Evolutionary conservation across 257 asterid genomes (phyloP).

Genomic region (Solanum chilense): DNA sequence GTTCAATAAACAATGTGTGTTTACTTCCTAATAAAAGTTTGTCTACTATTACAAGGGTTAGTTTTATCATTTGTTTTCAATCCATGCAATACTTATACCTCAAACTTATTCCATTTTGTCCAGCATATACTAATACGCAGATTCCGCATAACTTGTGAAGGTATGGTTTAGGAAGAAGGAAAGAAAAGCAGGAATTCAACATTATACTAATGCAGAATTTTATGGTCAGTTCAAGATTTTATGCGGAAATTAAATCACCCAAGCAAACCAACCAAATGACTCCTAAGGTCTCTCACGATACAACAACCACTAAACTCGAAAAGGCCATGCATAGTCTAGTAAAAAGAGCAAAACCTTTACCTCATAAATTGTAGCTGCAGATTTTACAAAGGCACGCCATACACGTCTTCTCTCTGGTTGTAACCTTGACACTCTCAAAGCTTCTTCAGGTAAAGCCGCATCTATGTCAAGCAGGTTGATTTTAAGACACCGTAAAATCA

Average conservation of each 20-base stretch:
- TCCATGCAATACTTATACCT: background rate
- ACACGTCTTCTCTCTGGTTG: constrained; percentile 43
- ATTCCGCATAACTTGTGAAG: background rate
- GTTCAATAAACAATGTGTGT: background rate
- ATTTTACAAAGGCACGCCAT: constrained; percentile 84
- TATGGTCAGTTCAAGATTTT: background rate
- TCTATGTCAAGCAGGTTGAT: constrained; percentile 80
- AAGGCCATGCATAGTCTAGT: background rate
- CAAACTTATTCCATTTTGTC: background rate
- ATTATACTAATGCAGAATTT: background rate
- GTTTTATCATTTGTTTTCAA: background rate
- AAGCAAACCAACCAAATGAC: background rate
- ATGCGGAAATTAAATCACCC: background rate
- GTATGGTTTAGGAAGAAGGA: background rate
- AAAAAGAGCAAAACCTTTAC: constrained; percentile 24
- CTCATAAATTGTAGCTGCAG: constrained; percentile 67
- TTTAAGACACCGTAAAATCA: constrained; percentile 53
- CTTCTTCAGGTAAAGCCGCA: constrained; percentile 73
- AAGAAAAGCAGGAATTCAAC: background rate
- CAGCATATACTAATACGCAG: background rate
- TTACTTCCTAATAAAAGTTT: background rate
- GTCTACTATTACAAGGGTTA: background rate
- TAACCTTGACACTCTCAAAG: constrained; percentile 61
- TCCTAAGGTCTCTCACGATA: background rate
- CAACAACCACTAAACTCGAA: background rate